phyloP scores from a whole-genome alignment of 495 filamentous ascomycete species.

The Xylaria grammica region DNA sequence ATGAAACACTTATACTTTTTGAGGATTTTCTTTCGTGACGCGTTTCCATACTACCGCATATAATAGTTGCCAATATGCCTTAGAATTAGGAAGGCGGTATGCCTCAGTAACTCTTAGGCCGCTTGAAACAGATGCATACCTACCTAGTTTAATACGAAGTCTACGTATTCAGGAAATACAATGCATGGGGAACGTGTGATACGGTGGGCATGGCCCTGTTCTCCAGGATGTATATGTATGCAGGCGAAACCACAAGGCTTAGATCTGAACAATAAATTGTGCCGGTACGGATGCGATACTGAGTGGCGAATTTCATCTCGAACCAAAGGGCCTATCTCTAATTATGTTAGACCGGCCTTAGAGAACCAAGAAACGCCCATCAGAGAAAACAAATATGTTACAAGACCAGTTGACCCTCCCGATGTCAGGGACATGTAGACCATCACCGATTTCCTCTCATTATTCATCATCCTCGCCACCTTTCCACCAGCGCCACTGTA shows the following conservation, averaged over 20 bases:
- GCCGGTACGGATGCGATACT: not conserved
- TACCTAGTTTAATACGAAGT: no score
- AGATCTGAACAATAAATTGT: not conserved
- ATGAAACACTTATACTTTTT: no score
- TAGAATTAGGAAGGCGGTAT: no score
- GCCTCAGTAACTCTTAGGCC: no score
- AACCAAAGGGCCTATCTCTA: not conserved
- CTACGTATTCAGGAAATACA: no score
- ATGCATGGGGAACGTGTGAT: no score
- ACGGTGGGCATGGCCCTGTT: no score
- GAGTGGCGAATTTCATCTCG: not conserved
- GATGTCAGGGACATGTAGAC: conserved; percentile 27
- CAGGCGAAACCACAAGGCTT: not conserved
- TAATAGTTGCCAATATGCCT: no score
- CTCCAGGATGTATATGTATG: not conserved
- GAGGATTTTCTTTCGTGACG: no score
- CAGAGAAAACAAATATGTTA: not conserved
- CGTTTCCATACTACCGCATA: no score
- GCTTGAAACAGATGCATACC: no score
- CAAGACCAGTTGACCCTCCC: not conserved
- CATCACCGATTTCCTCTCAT: conserved; percentile 1
- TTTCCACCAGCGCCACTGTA: conserved; percentile 18
- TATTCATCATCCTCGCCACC: not conserved
- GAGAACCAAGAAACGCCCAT: not conserved
- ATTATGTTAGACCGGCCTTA: not conserved